Conservation (phyloP, 2,329 filamentous ascomycete genomes). For the Uncinocarpus reesii region DNA sequence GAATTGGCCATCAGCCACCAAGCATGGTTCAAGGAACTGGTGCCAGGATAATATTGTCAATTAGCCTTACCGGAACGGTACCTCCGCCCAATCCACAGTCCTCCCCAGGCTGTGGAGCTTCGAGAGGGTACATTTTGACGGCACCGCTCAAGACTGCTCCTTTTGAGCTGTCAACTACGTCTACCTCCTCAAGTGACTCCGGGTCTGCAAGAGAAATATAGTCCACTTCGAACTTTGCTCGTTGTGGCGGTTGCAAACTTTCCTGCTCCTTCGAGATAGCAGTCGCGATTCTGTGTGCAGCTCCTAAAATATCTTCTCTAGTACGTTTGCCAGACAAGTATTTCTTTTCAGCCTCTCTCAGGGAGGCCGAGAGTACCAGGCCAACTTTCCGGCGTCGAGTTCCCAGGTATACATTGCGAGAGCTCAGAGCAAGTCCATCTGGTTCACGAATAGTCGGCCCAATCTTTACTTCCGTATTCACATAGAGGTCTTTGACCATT, state of each 20-base stretch:
- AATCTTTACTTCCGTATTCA: conserved; percentile 64
- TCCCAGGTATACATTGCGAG: conserved; percentile 86
- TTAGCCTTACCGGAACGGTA: conserved; percentile 69
- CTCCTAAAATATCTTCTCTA: conserved; percentile 59
- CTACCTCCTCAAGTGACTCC: conserved; percentile 68
- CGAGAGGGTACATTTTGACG: conserved; percentile 76
- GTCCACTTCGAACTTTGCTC: conserved; percentile 71
- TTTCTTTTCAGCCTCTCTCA: conserved; percentile 58
- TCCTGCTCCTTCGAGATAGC: conserved; percentile 52
- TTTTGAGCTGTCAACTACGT: conserved; percentile 54
- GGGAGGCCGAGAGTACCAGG: conserved; percentile 58
- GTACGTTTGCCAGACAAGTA: conserved; percentile 48
- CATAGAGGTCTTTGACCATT: conserved; percentile 77
- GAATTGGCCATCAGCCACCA: background rate
- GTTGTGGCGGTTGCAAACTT: conserved; percentile 46
- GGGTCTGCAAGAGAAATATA: conserved; percentile 88
- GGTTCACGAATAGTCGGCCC: conserved; percentile 62
- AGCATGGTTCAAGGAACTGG: conserved; percentile 18
- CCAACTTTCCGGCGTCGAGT: conserved; percentile 60
- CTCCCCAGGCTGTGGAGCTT: conserved; percentile 59
- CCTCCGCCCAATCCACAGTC: conserved; percentile 59
- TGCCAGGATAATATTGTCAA: conserved; percentile 78
- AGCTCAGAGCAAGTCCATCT: conserved; percentile 84
- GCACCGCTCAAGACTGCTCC: conserved; percentile 85
- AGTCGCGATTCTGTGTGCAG: conserved; percentile 53